Conservation (phyloP, 2,329 filamentous ascomycete species). For the Fusarium drepaniforme region DNA sequence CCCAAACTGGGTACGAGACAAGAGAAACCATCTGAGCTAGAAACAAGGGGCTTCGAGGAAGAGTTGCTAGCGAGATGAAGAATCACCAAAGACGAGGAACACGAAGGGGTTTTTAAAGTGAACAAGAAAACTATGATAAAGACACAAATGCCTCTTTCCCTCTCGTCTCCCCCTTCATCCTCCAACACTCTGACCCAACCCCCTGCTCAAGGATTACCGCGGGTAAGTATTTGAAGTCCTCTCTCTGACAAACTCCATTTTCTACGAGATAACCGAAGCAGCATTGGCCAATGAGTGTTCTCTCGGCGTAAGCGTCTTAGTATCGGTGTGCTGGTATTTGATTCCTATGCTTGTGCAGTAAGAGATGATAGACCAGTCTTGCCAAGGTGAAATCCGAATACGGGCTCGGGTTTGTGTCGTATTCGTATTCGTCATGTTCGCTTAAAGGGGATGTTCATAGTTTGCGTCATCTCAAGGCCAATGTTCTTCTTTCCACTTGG, state of each 20-base stretch:
- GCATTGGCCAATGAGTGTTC: slow-evolving; percentile 2
- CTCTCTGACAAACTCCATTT: slow-evolving; percentile 6
- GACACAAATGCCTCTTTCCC: background rate
- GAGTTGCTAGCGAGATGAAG: background rate
- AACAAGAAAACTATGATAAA: background rate
- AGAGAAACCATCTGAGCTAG: slow-evolving; percentile 9
- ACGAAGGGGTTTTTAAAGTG: slow-evolving; percentile 11
- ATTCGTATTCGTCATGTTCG: no score
- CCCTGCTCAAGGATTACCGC: slow-evolving; percentile 1
- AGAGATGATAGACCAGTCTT: background rate
- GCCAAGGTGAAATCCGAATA: slow-evolving; percentile 12
- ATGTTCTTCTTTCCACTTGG: background rate
- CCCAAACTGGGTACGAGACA: slow-evolving; percentile 20
- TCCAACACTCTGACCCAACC: background rate
- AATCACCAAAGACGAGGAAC: background rate
- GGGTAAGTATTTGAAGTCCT: background rate
- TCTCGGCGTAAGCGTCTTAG: background rate
- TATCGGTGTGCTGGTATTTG: background rate
- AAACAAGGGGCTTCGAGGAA: background rate
- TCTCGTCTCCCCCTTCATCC: background rate
- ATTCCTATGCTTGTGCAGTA: background rate
- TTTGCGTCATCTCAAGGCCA: no score
- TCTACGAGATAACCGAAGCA: background rate
- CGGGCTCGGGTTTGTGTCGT: background rate
- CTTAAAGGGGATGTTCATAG: no score